Conservation (phyloP, 2,329 filamentous ascomycete genomes). For the Colletotrichum ledebouriae region DNA sequence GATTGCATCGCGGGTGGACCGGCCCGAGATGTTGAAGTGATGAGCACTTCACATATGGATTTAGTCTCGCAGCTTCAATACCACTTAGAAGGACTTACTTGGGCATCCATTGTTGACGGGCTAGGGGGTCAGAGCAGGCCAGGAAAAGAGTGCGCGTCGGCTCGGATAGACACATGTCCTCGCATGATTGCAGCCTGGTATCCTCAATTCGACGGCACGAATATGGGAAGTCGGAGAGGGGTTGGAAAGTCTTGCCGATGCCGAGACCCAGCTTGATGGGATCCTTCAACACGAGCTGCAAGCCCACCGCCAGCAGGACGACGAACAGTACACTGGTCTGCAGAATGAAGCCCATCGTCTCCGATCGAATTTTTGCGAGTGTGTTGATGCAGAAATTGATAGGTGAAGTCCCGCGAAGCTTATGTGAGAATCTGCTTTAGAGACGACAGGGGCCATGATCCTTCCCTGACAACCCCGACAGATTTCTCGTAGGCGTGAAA, state of each 20-base stretch:
- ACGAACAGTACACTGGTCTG: slow-evolving; percentile 37
- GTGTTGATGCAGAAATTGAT: background rate
- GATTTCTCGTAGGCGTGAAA: no score
- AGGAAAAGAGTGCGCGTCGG: slow-evolving; percentile 49
- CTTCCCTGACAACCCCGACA: slow-evolving; percentile 14
- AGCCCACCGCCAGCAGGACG: slow-evolving; percentile 41
- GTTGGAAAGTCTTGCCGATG: slow-evolving; percentile 46
- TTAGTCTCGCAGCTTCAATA: slow-evolving; percentile 10
- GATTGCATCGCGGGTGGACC: slow-evolving; percentile 50
- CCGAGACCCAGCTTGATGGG: slow-evolving; percentile 45
- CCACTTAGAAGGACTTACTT: slow-evolving; percentile 41
- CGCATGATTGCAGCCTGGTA: slow-evolving; percentile 47
- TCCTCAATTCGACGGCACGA: slow-evolving; percentile 48
- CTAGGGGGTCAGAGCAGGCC: slow-evolving; percentile 47
- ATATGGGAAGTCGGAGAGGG: slow-evolving; percentile 49
- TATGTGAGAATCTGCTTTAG: background rate
- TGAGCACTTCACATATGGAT: slow-evolving; percentile 17
- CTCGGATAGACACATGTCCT: slow-evolving; percentile 52
- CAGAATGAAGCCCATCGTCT: slow-evolving; percentile 18
- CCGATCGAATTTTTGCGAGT: background rate
- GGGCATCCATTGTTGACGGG: slow-evolving; percentile 46
- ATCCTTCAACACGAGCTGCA: slow-evolving; percentile 44
- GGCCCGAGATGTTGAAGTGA: slow-evolving; percentile 47
- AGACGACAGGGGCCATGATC: slow-evolving; percentile 3
- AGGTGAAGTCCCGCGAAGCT: background rate